Conservation (phyloP, 805 yeast species). For the Saccharomycopsis microspora region DNA sequence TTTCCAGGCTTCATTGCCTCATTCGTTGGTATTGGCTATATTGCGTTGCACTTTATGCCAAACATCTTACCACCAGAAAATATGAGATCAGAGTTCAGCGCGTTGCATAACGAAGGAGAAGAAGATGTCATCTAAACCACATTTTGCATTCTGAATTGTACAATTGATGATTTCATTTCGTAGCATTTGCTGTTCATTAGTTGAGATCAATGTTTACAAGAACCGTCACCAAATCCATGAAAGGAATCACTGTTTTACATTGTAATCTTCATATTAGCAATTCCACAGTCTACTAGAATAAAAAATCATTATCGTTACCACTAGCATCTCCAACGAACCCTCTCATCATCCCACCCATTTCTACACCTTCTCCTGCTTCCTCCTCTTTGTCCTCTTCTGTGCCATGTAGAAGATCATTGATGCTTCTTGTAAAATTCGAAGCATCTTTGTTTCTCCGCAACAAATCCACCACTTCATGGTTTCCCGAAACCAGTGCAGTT, state of each 20-base stretch:
- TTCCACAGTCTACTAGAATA: no score
- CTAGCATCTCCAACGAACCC: background rate
- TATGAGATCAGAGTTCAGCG: conserved; percentile 49
- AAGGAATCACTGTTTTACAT: no score
- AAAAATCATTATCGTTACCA: background rate
- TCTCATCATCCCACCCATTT: no score
- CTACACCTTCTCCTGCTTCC: background rate
- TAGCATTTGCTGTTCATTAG: background rate
- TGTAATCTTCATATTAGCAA: no score
- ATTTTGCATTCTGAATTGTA: background rate
- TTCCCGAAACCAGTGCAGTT: conserved; percentile 7
- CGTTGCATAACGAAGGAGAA: conserved; percentile 25
- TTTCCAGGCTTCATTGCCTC: conserved; percentile 50
- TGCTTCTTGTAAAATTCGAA: conserved; percentile 17
- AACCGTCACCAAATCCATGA: no score
- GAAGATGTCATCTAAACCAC: conserved; percentile 17
- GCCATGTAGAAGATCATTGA: conserved; percentile 21
- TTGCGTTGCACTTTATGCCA: conserved; percentile 59
- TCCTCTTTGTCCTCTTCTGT: background rate
- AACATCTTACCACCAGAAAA: conserved; percentile 72
- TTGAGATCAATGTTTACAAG: background rate
- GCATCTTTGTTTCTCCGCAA: conserved; percentile 17
- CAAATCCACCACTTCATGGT: conserved; percentile 1
- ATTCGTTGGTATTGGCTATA: conserved; percentile 46
- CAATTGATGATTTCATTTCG: background rate